Base-by-base conservation (phyloP, 2,329 filamentous ascomycete species). In the Ceratocystis alfenasii region DNA sequence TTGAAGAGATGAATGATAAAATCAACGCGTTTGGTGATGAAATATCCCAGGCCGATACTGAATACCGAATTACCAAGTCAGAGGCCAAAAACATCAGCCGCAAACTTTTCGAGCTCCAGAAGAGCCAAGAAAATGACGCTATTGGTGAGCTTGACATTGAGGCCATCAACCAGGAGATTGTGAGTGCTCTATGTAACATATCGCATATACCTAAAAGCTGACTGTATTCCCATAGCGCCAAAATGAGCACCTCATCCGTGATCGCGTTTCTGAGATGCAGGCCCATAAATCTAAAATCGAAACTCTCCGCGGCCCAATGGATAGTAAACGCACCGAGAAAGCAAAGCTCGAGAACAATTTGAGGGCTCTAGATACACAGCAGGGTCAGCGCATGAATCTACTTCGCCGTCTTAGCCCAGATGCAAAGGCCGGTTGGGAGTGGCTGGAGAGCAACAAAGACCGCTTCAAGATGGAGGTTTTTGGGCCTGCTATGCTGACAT, bases 401-500 rank as follows among this genome's bases (percentile, higher is more conserved):
- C 80, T 99, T 65, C 79, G 78, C 64, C 79, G 73, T 5, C 17
- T 81, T 0, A 87, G 86, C 10, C 73, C 73, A 0, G 88, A 96
- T 66, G 84, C 87, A 1, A 81, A 82, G 10, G 78, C 73, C 69
- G 90, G 86, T 1, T 96, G 90, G 85, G 80, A 86, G 53, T 99
- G 93, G 92, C 81, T 97, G 63, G 82, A 89, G 72, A 74, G 84
- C 1, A 85, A 99, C 72, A 81, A 81, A 67, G 73, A 80, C 65
- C 75, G 81, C 62, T 94, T 96, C 69, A 83, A 88, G 71, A 84
- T 87, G 69, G 81, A 87, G 67, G 86, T 96, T 3, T 90, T 88
- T 72, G 90, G 89, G 0, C 92, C 92, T 5, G 86, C 92, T 0
- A 83, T 94, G 71, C 78, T 96, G 41, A 87, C 83, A 67, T 96